Evolutionary conservation across 768 basidiomycete species (phyloP).

Genomic region (Cystoderma amianthinum): DNA sequence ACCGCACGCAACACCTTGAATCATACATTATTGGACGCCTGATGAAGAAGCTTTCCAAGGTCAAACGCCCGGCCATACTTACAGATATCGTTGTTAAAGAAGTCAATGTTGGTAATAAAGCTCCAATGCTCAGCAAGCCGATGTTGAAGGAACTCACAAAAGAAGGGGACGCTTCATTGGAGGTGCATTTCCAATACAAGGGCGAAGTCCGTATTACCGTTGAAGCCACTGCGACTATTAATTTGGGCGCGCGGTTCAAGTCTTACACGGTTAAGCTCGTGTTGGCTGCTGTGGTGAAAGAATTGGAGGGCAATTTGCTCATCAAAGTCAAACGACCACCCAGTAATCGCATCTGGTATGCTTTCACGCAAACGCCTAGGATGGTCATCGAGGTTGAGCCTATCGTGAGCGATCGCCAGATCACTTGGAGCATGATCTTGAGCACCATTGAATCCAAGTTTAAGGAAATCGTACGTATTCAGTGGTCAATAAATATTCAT

Average conservation of each 20-base stretch:
- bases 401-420: conserved; percentile 89
- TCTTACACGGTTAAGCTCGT: conserved; percentile 87
- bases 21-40: conserved; percentile 78
- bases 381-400: conserved; percentile 90
- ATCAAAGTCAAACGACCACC: conserved; percentile 93
- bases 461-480: conserved; percentile 72
- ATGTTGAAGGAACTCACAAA: conserved; percentile 97
- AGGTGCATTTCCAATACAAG: conserved; percentile 77
- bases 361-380: conserved; percentile 83
- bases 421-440: conserved; percentile 90
- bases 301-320: conserved; percentile 86
- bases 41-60: conserved; percentile 91
- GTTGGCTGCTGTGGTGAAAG: conserved; percentile 81
- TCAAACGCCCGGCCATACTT: conserved; percentile 84
- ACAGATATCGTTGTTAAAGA: conserved; percentile 82
- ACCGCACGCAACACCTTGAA: conserved; percentile 79
- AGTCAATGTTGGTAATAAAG: conserved; percentile 78
- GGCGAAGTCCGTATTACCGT: conserved; percentile 88
- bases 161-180: conserved; percentile 88
- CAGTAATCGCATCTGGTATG: conserved; percentile 93
- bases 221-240: conserved; percentile 84
- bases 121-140: conserved; percentile 89
- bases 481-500: neutral
- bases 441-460: conserved; percentile 85
- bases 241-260: conserved; percentile 80